A percentile compares a stretch with the other conserved stretches of the same genome.
These are phyloP conservation scores for Vachellia pachyceras DNA, from an alignment of 306 rosid genomes.

Conservation along the genomic window DNA sequence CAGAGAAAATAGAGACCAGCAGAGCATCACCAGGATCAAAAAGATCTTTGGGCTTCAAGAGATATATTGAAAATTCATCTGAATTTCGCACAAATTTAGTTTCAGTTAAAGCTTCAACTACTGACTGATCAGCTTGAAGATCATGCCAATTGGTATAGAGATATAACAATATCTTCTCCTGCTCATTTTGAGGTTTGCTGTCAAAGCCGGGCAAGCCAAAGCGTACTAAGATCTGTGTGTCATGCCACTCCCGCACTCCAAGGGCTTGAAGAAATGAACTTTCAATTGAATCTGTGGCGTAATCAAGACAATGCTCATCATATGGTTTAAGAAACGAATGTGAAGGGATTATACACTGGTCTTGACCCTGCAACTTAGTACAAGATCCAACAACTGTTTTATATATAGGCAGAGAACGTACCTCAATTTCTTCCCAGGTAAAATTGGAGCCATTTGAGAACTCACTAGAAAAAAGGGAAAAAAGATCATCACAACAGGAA, in stretches of 20 bases:
- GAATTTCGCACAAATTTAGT: constrained; percentile 86
- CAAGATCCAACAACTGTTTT: constrained; percentile 89
- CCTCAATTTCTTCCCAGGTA: constrained; percentile 75
- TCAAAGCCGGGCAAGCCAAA: constrained; percentile 93
- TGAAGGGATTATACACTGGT: constrained; percentile 87
- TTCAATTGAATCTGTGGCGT: constrained; percentile 69
- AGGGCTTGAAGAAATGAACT: constrained; percentile 84
- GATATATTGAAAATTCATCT: constrained; percentile 81
- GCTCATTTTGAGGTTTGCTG: constrained; percentile 69
- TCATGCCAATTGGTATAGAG: constrained; percentile 85
- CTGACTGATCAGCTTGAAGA: constrained; percentile 73
- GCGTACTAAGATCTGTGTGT: constrained; percentile 82
- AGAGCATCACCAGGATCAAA: constrained; percentile 90
- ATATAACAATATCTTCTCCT: constrained; percentile 77
- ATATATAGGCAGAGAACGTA: constrained; percentile 83
- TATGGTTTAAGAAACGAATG: constrained; percentile 78
- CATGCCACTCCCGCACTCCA: constrained; percentile 74
- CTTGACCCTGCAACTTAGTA: constrained; percentile 67
- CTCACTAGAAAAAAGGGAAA: constrained; percentile 78
- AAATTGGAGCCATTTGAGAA: constrained; percentile 57
- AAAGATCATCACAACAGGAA: constrained; percentile 75
- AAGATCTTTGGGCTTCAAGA: constrained; percentile 75
- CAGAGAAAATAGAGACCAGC: constrained; percentile 85
- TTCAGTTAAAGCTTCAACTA: constrained; percentile 76
- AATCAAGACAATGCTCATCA: constrained; percentile 81